phyloP scores from a whole-genome alignment of 805 yeast species.

The Sugiyamaella mastotermitis region DNA sequence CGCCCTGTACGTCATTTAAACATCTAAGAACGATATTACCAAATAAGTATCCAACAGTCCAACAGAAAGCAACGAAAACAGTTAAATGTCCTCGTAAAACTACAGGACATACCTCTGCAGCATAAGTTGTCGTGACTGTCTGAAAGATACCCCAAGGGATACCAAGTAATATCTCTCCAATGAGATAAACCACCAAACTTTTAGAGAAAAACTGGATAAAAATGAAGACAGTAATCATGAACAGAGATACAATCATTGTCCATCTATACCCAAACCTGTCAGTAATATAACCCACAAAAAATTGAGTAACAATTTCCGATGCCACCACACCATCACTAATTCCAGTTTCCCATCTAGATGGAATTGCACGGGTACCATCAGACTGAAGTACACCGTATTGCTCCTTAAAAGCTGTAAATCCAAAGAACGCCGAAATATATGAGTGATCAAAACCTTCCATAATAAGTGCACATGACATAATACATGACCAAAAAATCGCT shows the following conservation, averaged over 20 bases:
- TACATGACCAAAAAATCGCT: slow-evolving; percentile 1
- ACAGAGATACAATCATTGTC: slow-evolving; percentile 34
- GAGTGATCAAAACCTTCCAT: slow-evolving; percentile 48
- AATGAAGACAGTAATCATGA: slow-evolving; percentile 32
- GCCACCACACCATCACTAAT: slow-evolving; percentile 23
- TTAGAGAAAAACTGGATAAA: slow-evolving; percentile 43
- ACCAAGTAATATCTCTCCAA: slow-evolving; percentile 30
- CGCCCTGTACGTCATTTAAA: slow-evolving; percentile 32
- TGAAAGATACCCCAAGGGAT: slow-evolving; percentile 50
- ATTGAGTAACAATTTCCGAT: slow-evolving; percentile 42
- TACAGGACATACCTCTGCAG: slow-evolving; percentile 51
- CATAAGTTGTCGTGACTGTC: slow-evolving; percentile 44
- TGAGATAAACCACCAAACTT: slow-evolving; percentile 31
- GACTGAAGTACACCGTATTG: too few species aligned
- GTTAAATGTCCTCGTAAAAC: slow-evolving; percentile 44
- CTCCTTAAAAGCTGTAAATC: slow-evolving; percentile 37
- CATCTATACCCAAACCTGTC: slow-evolving; percentile 44
- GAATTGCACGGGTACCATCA: too few species aligned
- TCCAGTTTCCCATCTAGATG: slow-evolving; percentile 34
- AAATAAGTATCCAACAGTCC: slow-evolving; percentile 52
- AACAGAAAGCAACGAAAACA: slow-evolving; percentile 46
- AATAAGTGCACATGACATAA: slow-evolving; percentile 23
- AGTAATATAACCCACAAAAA: slow-evolving; percentile 38
- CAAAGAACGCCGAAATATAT: slow-evolving; percentile 38
- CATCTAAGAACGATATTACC: slow-evolving; percentile 46